Percentiles rank a stretch among this genome's conserved stretches.
phyloP scores from a whole-genome alignment of 129 eudicot species.

The Flaveria linearis region DNA sequence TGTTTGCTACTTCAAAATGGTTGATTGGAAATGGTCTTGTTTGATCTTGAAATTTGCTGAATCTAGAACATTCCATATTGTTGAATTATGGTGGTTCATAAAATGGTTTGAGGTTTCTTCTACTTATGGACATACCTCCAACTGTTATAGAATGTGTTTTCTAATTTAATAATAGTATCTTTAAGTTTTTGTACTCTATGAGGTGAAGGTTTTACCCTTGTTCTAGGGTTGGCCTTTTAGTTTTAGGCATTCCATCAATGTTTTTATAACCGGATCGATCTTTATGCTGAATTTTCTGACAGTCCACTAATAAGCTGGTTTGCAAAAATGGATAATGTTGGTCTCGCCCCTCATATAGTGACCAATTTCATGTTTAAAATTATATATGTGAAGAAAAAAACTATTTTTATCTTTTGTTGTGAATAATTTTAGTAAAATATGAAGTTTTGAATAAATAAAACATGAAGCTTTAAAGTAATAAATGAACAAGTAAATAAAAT shows the following conservation, averaged over 20 bases:
- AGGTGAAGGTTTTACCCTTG: not conserved
- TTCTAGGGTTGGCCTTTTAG: not conserved
- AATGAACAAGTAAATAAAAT: no score
- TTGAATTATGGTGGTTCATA: constrained; percentile 9
- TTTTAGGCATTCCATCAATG: no score
- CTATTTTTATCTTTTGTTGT: no score
- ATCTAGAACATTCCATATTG: constrained; percentile 7
- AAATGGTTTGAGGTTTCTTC: constrained; percentile 29
- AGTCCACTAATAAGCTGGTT: no score
- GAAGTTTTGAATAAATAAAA: no score
- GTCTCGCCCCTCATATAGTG: no score
- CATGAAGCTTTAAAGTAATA: no score
- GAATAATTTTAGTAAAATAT: no score
- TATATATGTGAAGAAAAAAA: no score
- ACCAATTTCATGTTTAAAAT: no score
- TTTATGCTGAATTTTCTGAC: no score
- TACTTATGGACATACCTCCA: constrained; percentile 3
- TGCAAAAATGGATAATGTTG: no score
- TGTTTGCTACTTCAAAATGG: not conserved
- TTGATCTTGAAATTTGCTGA: constrained; percentile 18
- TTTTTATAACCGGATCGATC: not conserved
- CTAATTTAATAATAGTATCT: not conserved
- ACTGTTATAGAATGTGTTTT: not conserved
- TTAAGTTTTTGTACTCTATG: not conserved
- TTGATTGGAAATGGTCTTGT: not conserved